Evolutionary conservation across 805 yeast genomes (phyloP).

Genomic region (Zygosaccharomyces lentus): DNA sequence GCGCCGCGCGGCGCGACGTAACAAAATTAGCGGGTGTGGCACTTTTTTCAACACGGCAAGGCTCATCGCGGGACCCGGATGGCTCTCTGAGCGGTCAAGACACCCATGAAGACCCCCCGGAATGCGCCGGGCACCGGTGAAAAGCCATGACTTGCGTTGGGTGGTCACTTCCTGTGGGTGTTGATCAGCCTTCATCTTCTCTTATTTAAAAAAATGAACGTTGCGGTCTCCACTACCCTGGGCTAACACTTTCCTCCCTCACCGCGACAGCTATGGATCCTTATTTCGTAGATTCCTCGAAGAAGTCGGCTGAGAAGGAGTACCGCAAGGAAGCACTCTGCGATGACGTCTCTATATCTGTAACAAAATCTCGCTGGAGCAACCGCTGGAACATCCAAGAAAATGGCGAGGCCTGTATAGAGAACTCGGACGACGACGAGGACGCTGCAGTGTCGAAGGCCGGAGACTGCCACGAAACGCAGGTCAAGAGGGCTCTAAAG

Average conservation of each 20-base stretch:
- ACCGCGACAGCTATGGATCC: not conserved
- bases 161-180: no score
- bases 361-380: not conserved
- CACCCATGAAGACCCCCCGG: no score
- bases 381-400: not conserved
- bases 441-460: conserved; percentile 22
- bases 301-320: not conserved
- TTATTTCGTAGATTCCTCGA: not conserved
- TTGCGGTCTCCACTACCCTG: not conserved
- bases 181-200: not conserved
- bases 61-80: no score
- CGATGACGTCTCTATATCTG: not conserved
- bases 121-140: no score
- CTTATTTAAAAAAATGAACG: not conserved
- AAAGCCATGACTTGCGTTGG: no score
- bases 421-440: conserved; percentile 5
- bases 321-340: not conserved
- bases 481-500: conserved; percentile 54
- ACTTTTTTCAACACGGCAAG: no score
- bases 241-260: not conserved
- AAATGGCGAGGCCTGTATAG: not conserved
- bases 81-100: no score
- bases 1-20: no score
- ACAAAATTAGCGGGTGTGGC: no score
- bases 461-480: conserved; percentile 34